Percentiles rank a stretch among this genome's conserved stretches.
These are phyloP conservation scores for Apostasia shenzhenica DNA, from an alignment of 106 monocot species.

Conservation along the genomic window DNA sequence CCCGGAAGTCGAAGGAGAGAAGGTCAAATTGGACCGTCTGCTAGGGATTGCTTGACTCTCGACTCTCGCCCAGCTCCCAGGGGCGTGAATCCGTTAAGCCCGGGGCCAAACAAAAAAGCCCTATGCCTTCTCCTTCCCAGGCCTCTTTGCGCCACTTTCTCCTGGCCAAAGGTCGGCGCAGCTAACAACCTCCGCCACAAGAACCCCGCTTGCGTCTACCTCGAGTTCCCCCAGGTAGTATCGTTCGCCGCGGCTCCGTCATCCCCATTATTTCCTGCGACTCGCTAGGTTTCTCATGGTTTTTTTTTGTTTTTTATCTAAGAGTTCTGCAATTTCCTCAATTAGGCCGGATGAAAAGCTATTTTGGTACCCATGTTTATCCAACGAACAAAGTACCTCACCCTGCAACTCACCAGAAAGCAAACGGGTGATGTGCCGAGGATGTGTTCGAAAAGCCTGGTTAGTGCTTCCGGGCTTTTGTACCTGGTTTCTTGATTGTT, in stretches of 20 bases:
- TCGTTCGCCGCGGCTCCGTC: neutral
- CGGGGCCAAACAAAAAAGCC: constrained; percentile 87
- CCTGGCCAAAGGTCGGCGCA: constrained; percentile 77
- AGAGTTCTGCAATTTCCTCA: neutral
- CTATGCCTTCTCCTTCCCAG: constrained; percentile 92
- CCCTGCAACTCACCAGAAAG: constrained; percentile 71
- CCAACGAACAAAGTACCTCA: constrained; percentile 97
- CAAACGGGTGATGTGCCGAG: constrained; percentile 81
- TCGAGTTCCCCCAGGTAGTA: constrained; percentile 84
- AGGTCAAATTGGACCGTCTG: too few relatives aligned
- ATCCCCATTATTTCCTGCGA: neutral
- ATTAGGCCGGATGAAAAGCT: constrained; percentile 87
- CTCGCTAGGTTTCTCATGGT: neutral
- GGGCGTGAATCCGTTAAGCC: constrained; percentile 84
- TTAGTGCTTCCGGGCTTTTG: constrained; percentile 11
- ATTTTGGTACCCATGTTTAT: constrained; percentile 86
- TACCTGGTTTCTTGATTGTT: too few relatives aligned
- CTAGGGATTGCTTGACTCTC: too few relatives aligned
- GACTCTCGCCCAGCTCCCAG: constrained; percentile 59
- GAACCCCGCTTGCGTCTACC: constrained; percentile 83
- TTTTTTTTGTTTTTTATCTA: neutral
- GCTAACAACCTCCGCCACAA: constrained; percentile 67
- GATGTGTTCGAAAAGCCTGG: constrained; percentile 94
- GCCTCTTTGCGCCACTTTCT: constrained; percentile 68
- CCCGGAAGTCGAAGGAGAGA: constrained; percentile 42